Base-by-base conservation (phyloP, 1,284 basidiomycete species). In the Irpex lacteus region DNA sequence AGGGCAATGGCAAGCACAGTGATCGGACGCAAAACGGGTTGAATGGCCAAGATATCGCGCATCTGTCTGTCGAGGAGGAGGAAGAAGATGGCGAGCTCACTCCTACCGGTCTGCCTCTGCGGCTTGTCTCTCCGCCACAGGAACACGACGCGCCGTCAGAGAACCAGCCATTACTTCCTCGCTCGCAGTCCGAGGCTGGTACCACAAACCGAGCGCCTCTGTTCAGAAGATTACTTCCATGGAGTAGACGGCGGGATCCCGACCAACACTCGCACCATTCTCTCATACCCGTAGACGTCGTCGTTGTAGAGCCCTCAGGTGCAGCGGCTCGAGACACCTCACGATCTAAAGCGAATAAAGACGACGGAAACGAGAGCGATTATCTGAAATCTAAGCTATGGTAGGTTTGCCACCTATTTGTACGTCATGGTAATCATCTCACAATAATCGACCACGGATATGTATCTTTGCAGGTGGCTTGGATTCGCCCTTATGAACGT, bases 401-500 rank as follows among this genome's bases (percentile, higher is more conserved):
- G 91, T 91, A 70, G 37, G 75, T 60, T 34, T 50, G 18, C n/a
- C 50, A 5, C 47, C 11, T 26, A 37, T 32, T 13, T 60, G 32
- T 26, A 63, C 49, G 56, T 63, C 36, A 62, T 59, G 40, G 5
- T n/a, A 44, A 44, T 44, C 40, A n/a, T 44, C n/a, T 59, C 15
- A 40, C 21, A 15, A 26, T 15, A 15, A 4, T 21, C 8, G 19
- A 21, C 50, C 54, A 26, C 34, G 13, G 18, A 60, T 18, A 56
- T 60, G 34, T 47, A 64, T 54, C 53, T n/a, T 62, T 38, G 26
- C 26, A 92, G 96, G 96, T 98, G 96, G 95, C 71, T 86, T 5
- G 97, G 97, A 0, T 90, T 98, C 66, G 71, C 87, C 9, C 81
- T 98, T 55, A 97, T 98, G 90, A 93, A 94, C 67, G 67, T 98